phyloP scores from a whole-genome alignment of 257 asterid genomes.

The Ophiorrhiza pumila region DNA sequence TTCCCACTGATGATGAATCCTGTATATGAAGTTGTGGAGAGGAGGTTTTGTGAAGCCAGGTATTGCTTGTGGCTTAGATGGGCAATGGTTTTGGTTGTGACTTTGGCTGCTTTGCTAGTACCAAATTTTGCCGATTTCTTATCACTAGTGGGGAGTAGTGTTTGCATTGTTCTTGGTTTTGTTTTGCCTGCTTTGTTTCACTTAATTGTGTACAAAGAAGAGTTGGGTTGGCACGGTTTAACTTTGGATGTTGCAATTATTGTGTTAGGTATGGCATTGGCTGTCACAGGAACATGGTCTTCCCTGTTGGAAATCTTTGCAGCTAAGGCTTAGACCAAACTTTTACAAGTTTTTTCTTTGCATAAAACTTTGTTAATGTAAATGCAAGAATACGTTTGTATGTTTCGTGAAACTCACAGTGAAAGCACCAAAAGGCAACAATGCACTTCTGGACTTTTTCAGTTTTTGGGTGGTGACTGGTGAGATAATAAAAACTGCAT shows the following conservation, averaged over 20 bases:
- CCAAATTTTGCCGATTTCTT: slow-evolving; percentile 88
- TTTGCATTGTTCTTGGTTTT: slow-evolving; percentile 74
- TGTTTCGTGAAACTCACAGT: not conserved
- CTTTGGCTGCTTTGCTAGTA: slow-evolving; percentile 56
- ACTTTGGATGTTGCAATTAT: slow-evolving; percentile 23
- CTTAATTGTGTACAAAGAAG: slow-evolving; percentile 55
- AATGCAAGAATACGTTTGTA: not conserved
- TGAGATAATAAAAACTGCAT: no score
- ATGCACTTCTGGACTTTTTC: no score
- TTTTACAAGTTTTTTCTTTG: not conserved
- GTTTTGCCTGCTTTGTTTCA: slow-evolving; percentile 79
- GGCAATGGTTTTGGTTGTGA: slow-evolving; percentile 56
- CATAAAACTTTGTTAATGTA: not conserved
- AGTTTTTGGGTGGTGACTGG: no score
- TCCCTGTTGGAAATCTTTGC: slow-evolving; percentile 31
- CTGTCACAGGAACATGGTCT: slow-evolving; percentile 31
- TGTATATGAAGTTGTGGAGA: slow-evolving; percentile 80
- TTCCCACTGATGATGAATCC: slow-evolving; percentile 94
- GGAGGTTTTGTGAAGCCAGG: slow-evolving; percentile 67
- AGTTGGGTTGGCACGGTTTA: slow-evolving; percentile 34
- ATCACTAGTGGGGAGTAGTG: slow-evolving; percentile 86
- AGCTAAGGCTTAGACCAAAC: slow-evolving; percentile 18
- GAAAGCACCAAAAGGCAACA: no score
- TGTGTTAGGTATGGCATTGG: slow-evolving; percentile 28
- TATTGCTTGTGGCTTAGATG: slow-evolving; percentile 80